Evolutionary conservation across 495 filamentous ascomycete genomes (phyloP).

Genomic region (Hypoxylon fragiforme): DNA sequence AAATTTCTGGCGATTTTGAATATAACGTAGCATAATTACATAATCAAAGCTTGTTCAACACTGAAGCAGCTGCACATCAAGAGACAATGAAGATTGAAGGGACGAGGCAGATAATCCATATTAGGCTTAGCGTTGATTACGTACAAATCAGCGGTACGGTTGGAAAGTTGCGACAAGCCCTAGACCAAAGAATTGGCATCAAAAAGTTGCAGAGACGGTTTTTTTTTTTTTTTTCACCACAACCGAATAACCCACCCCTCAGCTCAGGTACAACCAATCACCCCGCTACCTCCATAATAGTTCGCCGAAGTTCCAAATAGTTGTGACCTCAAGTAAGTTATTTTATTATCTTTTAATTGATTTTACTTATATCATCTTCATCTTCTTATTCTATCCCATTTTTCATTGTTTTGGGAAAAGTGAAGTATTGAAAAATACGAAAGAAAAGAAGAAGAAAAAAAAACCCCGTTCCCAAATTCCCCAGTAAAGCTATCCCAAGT

Average conservation of each 20-base stretch:
- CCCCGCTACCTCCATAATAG: constrained; percentile 27
- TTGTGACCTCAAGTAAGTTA: constrained; percentile 20
- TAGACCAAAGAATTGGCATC: constrained; percentile 26
- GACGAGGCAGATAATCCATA: constrained; percentile 26
- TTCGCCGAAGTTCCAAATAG: constrained; percentile 16
- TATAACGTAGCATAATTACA: too few relatives aligned
- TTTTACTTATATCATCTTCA: neutral
- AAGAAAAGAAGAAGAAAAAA: neutral
- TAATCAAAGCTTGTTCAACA: too few relatives aligned
- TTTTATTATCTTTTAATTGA: neutral
- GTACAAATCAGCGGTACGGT: neutral
- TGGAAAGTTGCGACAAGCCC: constrained; percentile 17
- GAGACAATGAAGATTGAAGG: too few relatives aligned
- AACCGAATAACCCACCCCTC: constrained; percentile 24
- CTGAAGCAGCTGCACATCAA: too few relatives aligned
- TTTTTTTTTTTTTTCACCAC: neutral
- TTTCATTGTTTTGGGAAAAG: neutral
- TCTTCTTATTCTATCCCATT: neutral
- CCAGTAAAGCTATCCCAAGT: neutral
- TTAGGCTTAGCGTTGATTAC: constrained; percentile 10
- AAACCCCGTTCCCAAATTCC: neutral
- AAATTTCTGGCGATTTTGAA: too few relatives aligned
- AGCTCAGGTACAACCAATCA: constrained; percentile 31
- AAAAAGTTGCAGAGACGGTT: constrained; percentile 21
- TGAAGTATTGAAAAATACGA: neutral